Evolutionary conservation across 176 grass and related monocot genomes (phyloP).

Genomic region (Triticum urartu): DNA sequence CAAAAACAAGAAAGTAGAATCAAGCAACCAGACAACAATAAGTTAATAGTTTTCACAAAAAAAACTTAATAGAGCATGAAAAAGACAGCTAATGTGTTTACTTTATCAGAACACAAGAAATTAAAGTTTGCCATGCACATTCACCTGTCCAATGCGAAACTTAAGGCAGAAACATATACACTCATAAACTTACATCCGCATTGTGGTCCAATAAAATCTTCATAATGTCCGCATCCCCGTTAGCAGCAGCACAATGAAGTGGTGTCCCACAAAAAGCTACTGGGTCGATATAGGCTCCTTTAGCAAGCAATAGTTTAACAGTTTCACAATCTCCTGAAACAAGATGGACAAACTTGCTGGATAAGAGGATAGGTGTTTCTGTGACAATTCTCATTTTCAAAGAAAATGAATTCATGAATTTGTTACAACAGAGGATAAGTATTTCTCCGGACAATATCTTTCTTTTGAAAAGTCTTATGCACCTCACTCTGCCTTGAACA

Average conservation of each 20-base stretch:
- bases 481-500: not conserved
- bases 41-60: no score
- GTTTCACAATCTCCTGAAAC: not conserved
- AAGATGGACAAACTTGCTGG: no score
- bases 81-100: not conserved
- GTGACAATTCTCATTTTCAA: not conserved
- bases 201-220: conserved; percentile 21
- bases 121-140: conserved; percentile 1
- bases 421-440: not conserved
- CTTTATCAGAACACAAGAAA: not conserved
- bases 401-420: not conserved
- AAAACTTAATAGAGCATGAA: no score
- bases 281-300: conserved; percentile 8
- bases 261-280: conserved; percentile 4
- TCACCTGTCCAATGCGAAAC: not conserved
- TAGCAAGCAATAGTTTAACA: not conserved
- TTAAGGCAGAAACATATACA: not conserved
- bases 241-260: conserved; percentile 2
- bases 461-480: not conserved
- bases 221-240: not conserved
- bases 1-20: not conserved
- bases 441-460: not conserved
- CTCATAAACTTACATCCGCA: conserved; percentile 15
- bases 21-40: no score
- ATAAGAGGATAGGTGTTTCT: not conserved